Evolutionary conservation across 495 filamentous ascomycete genomes (phyloP).

Genomic region (Terfezia claveryi): DNA sequence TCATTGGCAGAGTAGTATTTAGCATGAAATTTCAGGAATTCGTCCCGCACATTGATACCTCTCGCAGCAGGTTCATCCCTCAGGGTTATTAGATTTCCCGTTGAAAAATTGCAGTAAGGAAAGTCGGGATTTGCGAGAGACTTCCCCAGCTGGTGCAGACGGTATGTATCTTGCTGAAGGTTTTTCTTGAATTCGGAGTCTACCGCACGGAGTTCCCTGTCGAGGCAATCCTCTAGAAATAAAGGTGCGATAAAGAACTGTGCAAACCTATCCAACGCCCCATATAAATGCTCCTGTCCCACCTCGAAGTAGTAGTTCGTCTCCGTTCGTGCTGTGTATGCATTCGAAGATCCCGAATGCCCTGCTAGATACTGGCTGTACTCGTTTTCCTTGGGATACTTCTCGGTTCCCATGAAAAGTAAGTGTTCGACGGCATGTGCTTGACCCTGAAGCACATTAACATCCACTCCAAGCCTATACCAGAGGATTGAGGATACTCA

Average conservation of each 20-base stretch:
- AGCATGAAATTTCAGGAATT: slow-evolving; percentile 85
- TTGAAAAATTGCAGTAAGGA: slow-evolving; percentile 91
- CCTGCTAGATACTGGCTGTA: slow-evolving; percentile 83
- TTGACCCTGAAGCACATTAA: slow-evolving; percentile 13
- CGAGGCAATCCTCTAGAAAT: slow-evolving; percentile 72
- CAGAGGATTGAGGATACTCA: slow-evolving; percentile 6
- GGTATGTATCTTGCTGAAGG: slow-evolving; percentile 85
- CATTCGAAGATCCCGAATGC: slow-evolving; percentile 81
- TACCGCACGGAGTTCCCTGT: slow-evolving; percentile 77
- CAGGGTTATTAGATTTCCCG: slow-evolving; percentile 73
- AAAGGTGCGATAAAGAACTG: slow-evolving; percentile 92
- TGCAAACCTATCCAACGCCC: slow-evolving; percentile 83
- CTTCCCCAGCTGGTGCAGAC: slow-evolving; percentile 78
- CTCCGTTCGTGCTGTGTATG: slow-evolving; percentile 77
- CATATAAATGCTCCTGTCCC: slow-evolving; percentile 57
- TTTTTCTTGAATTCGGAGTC: slow-evolving; percentile 99
- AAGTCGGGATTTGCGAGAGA: slow-evolving; percentile 73
- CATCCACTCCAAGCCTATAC: not conserved
- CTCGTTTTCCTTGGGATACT: slow-evolving; percentile 91
- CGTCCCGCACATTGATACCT: slow-evolving; percentile 71
- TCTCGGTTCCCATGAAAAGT: slow-evolving; percentile 96
- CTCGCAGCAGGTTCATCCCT: slow-evolving; percentile 61
- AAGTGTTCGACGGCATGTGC: slow-evolving; percentile 32
- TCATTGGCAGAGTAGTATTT: slow-evolving; percentile 85
- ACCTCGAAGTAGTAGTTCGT: slow-evolving; percentile 99